A percentile compares a stretch with the other conserved stretches of the same genome.
phyloP scores from a whole-genome alignment of 2,329 filamentous ascomycete species.

The Xylariaceae sp. region DNA sequence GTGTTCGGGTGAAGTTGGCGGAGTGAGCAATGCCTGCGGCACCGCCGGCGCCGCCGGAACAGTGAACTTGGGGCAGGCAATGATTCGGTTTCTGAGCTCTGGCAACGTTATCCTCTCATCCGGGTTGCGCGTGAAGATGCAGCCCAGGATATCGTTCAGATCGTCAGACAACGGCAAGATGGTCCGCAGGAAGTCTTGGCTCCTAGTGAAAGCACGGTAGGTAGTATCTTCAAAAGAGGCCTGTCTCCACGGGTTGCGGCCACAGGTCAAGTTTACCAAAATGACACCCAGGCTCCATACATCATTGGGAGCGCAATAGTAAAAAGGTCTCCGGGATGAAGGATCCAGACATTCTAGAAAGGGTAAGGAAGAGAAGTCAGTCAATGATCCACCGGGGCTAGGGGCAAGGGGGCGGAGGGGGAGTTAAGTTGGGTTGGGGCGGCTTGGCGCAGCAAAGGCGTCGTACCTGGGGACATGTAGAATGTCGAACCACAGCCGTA shows the following conservation, averaged over 20 bases:
- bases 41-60: conserved; percentile 35
- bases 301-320: conserved; percentile 91
- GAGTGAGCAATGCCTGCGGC: conserved; percentile 35
- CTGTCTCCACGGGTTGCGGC: conserved; percentile 98
- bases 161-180: conserved; percentile 89
- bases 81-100: conserved; percentile 72
- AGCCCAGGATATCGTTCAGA: conserved; percentile 77
- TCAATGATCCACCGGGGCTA: conserved; percentile 11
- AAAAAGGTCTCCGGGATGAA: conserved; percentile 66
- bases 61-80: conserved; percentile 71
- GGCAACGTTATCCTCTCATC: conserved; percentile 73
- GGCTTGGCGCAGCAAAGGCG: conserved; percentile 16
- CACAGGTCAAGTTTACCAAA: conserved; percentile 93
- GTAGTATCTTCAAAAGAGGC: conserved; percentile 91
- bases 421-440: conserved; percentile 3
- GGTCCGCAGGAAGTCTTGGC: conserved; percentile 80
- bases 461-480: conserved; percentile 98
- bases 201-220: conserved; percentile 83
- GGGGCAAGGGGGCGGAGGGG: too few species aligned
- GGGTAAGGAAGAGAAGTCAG: conserved; percentile 23
- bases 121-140: conserved; percentile 84
- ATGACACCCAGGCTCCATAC: conserved; percentile 98
- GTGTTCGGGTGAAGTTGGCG: conserved; percentile 41
- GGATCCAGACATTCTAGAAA: conserved; percentile 80
- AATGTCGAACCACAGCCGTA: conserved; percentile 98